These are phyloP conservation scores for Porogramme epimiltina DNA, from an alignment of 1,284 basidiomycete species.

Conservation along the genomic window DNA sequence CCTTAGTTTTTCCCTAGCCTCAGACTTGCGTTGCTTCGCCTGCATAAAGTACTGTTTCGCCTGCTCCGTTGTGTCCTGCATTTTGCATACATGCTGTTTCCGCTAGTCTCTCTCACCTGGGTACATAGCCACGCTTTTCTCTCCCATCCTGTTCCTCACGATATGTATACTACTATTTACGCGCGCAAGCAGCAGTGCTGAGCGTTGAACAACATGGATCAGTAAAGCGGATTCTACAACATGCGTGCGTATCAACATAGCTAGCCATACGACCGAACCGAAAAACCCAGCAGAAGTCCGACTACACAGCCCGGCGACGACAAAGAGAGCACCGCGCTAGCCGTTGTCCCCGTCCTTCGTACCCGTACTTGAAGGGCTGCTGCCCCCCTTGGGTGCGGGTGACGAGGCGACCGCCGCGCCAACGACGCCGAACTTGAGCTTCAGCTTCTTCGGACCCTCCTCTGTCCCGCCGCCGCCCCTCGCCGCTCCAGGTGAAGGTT, in stretches of 20 bases:
- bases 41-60: conserved; percentile 24
- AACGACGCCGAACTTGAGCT: conserved; percentile 66
- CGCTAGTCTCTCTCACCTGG: conserved; percentile 28
- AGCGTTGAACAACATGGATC: conserved; percentile 25
- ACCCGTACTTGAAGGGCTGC: conserved; percentile 56
- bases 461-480: conserved; percentile 32
- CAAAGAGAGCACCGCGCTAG: too few relatives aligned
- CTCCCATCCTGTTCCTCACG: conserved; percentile 15
- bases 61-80: conserved; percentile 27
- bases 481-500: conserved; percentile 18
- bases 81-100: conserved; percentile 33
- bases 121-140: conserved; percentile 24
- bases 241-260: conserved; percentile 24
- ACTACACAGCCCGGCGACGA: neutral
- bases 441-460: conserved; percentile 77
- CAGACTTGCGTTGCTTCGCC: conserved; percentile 19
- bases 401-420: conserved; percentile 42
- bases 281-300: neutral
- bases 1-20: conserved; percentile 19
- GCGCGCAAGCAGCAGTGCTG: conserved; percentile 18
- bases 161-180: conserved; percentile 33
- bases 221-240: conserved; percentile 26
- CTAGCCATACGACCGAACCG: conserved; percentile 15
- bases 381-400: conserved; percentile 26
- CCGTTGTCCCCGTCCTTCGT: conserved; percentile 79